Conservation (phyloP, 352 stramenopile genomes). For the Globisporangium camurandrum region DNA sequence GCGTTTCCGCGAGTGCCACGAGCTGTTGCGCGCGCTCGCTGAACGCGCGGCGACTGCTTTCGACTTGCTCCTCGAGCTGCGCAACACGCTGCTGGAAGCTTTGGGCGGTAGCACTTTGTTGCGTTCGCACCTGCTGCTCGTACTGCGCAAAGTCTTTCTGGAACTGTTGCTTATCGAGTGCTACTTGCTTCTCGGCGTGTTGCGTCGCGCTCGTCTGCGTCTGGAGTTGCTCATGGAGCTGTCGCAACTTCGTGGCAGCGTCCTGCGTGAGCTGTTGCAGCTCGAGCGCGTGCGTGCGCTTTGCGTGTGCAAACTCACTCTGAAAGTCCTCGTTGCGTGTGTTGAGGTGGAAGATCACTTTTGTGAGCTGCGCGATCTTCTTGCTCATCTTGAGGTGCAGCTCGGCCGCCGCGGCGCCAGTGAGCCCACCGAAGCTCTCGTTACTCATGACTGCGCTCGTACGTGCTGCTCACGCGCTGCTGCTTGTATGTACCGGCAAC, state of each 20-base stretch:
- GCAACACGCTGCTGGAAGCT: constrained; percentile 39
- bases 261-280: constrained; percentile 44
- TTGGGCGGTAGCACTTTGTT: constrained; percentile 10
- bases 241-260: constrained; percentile 38
- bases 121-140: constrained; percentile 17
- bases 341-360: constrained; percentile 93
- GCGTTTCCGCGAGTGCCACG: constrained; percentile 21
- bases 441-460: constrained; percentile 15
- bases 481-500: too few relatives aligned
- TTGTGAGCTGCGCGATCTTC: constrained; percentile 92
- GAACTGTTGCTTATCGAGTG: constrained; percentile 29
- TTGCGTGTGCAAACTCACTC: constrained; percentile 44
- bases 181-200: constrained; percentile 24
- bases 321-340: constrained; percentile 90
- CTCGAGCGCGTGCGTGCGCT: constrained; percentile 27
- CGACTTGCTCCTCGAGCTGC: constrained; percentile 35
- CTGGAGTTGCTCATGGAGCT: constrained; percentile 33
- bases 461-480: neutral
- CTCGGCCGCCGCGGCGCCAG: constrained; percentile 26
- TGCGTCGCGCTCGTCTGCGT: constrained; percentile 19
- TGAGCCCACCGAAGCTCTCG: constrained; percentile 15
- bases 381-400: constrained; percentile 93
- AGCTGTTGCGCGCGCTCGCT: constrained; percentile 34
- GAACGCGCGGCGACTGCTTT: constrained; percentile 26
- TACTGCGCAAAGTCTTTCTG: constrained; percentile 27